phyloP scores from a whole-genome alignment of 345 rosid genomes.

The Bruguiera parviflora region DNA sequence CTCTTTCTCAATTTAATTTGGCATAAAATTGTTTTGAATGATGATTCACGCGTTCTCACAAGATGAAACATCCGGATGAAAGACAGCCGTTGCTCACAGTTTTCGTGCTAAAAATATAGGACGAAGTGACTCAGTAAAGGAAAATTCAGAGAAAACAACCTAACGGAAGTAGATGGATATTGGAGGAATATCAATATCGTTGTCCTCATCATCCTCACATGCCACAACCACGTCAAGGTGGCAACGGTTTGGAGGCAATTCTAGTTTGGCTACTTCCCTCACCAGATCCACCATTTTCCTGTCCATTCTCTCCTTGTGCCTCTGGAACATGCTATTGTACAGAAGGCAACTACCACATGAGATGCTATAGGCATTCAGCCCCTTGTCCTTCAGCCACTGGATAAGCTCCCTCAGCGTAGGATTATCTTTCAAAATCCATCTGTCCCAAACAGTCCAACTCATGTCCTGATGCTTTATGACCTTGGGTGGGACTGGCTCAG shows the following conservation, averaged over 20 bases:
- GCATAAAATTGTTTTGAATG: neutral
- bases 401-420: constrained; percentile 73
- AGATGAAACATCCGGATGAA: neutral
- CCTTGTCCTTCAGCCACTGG: constrained; percentile 74
- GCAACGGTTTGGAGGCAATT: constrained; percentile 58
- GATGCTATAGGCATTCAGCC: constrained; percentile 84
- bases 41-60: neutral
- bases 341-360: constrained; percentile 87
- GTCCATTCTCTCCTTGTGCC: constrained; percentile 81
- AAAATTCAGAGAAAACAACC: neutral
- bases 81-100: too few species aligned
- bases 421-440: constrained; percentile 72
- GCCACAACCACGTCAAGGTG: constrained; percentile 94
- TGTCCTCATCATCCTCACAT: constrained; percentile 79
- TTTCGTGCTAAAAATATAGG: neutral
- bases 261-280: constrained; percentile 77
- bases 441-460: constrained; percentile 98
- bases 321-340: constrained; percentile 81
- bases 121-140: neutral
- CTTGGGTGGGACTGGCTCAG: constrained; percentile 96
- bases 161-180: constrained; percentile 71
- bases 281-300: constrained; percentile 75
- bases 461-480: constrained; percentile 73
- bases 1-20: too few species aligned
- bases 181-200: constrained; percentile 85